Base-by-base conservation (phyloP, 345 rosid species). In the Dimocarpus longan region DNA sequence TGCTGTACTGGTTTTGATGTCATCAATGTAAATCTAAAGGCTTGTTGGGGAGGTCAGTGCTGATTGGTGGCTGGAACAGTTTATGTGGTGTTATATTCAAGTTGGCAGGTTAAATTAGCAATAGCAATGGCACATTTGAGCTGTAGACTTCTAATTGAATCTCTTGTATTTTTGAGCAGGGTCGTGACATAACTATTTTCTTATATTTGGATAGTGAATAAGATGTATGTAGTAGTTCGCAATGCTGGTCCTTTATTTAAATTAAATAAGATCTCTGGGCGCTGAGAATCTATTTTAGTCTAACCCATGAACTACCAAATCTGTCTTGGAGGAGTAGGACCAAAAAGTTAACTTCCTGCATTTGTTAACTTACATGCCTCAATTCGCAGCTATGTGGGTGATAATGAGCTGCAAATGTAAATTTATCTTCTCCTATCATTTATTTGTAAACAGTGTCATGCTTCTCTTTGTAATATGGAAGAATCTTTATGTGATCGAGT, bases 401-500 rank as follows among this genome's bases (percentile, higher is more conserved):
- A 75, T 9, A 10, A 48, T 50, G 21, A 62, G 62, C 43, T 74
- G 19, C 63, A 10, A 54, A 3, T 13, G 18, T 73, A 54, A 60
- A 76, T 32, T 63, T 65, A 22, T 64, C 59, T 28, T 19, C 32
- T n/a, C 28, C 57, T 43, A 56, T 43, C 57, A 28, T 19, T 39
- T 57, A 80, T 50, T 63, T 12, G 46, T 75, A 42, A 54, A 66
- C 46, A 52, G 37, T 32, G 18, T 26, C 74, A 9, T 56, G 4
- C 15, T 76, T 74, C 32, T 69, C 52, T 80, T 50, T 48, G 12
- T 73, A 18, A 4, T 44, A 46, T 32, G 69, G 18, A 71, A 74
- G 63, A 69, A 24, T 56, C 22, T 68, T 46, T 71, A 76, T 43
- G 7, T 74, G 68, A 73, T 78, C 26, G 7, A 46, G 21, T 66